Evolutionary conservation across 2,329 filamentous ascomycete species (phyloP), one percentile per base, ranked within the genome.

Genomic region (Calonectria leucothoes): DNA sequence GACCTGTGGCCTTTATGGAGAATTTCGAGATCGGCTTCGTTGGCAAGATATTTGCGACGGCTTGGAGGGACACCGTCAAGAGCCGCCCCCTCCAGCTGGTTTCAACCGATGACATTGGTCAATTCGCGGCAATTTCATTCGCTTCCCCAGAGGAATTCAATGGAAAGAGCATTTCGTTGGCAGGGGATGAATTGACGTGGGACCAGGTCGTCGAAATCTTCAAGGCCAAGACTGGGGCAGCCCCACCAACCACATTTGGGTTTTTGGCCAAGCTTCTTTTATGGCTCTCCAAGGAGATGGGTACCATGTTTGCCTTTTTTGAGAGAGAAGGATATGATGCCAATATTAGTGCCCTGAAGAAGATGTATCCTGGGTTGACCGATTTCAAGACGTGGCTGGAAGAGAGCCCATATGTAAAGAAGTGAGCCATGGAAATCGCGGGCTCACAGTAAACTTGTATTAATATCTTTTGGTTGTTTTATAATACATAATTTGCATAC

Each of bases 1-100:
- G 85, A 6, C 85, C 85, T 2, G 83, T 84, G 1, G 83, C 82
- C 0, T 86, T 87, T 75, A 85, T 86, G 83, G 85, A 86, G 14
- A 85, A 85, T 71, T 78, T 86, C 37, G 76, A 78, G 10, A 75
- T 76, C 2, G 77, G 79, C 8, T 83, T 85, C 71, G 2, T 78
- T 4, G 81, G 79, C 17, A 82, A 80, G 48, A 69, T 84, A 3
- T 83, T 86, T n/a, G 51, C 77, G 4, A 82, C 82, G 0, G 76
- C 78, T 51, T 85, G 82, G 82, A 76, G 76, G 61, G 71, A 82
- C 39, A 75, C 75, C 31, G 68, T 86, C 20, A 75, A 77, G 63
- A 74, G 79, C 14, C 83, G 83, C 15, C 72, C 74, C 1, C 27
- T 79, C 17, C 77, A 79, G n/a, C 61, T 39, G 48, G 49, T 49